Evolutionary conservation across 768 basidiomycete genomes (phyloP), one percentile per base, ranked within the genome.

Genomic region (Butyriboletus loyo): DNA sequence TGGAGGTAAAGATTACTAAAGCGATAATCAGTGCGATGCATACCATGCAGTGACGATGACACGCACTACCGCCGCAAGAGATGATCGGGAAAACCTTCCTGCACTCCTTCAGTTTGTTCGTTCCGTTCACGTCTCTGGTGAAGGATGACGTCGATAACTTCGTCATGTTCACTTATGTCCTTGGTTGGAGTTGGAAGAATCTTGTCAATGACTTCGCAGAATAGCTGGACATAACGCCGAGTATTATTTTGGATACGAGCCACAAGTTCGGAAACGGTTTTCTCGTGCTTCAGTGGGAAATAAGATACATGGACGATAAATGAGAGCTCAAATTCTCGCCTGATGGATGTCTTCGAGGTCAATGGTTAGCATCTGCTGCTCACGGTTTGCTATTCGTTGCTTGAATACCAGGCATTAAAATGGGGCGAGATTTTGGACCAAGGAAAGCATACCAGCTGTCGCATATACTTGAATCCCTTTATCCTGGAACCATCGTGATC

Each of bases 121-220:
- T 98, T 98, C 53, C 92, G 80, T 68, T 97, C 90, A 49, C 86
- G 78, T 49, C 97, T 80, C 65, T 98, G 97, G 67, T 94, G 92
- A 56, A 98, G 79, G 53, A 99, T 97, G 5, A 98, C 86, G 70
- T 99, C 97, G 36, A 98, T 89, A 44, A 98, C 95, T 69, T 99
- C 97, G 56, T 92, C 89, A 36, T 92, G 83, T 56, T 92, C 86
- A 52, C 84, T 87, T 54, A 98, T 89, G 61, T 97, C 94, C 66
- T 86, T 88, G 9, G 89, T 94, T 13, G 94, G 91, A 34, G 77
- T 75, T 15, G 94, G 95, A 80, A 98, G 85, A 49, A 96, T 78
- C 56, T 83, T 81, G 77, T 99, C 97, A 49, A 98, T 82, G 41
- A 89, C 92, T 64, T 92, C 87, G 59, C 85, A 83, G 75, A 98